These are phyloP conservation scores for Volvox carteri DNA, from an alignment of 163 green algal genomes.

Conservation along the genomic window DNA sequence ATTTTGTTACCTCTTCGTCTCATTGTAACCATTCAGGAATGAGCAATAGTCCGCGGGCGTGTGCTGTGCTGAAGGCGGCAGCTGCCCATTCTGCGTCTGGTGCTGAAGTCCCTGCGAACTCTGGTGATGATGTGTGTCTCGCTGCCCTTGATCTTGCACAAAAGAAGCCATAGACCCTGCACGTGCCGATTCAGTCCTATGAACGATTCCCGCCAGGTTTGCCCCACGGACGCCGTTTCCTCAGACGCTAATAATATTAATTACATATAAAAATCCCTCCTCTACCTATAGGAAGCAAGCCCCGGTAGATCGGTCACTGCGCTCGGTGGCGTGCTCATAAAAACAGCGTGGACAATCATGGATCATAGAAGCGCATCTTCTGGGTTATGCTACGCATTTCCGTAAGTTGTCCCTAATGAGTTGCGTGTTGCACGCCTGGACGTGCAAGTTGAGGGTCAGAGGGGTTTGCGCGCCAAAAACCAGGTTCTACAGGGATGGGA, in stretches of 20 bases:
- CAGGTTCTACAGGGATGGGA: too few relatives aligned
- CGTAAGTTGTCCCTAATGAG: too few relatives aligned
- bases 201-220: not conserved
- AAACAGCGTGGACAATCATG: slow-evolving; percentile 7
- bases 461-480: slow-evolving; percentile 24
- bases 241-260: not conserved
- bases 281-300: slow-evolving; percentile 7
- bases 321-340: not conserved
- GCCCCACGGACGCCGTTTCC: not conserved
- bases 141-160: slow-evolving; percentile 1
- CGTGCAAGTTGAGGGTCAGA: not conserved
- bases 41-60: not conserved
- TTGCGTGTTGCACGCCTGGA: not conserved
- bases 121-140: not conserved
- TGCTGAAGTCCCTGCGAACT: not conserved
- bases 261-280: not conserved
- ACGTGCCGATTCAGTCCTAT: not conserved
- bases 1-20: slow-evolving; percentile 32
- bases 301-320: not conserved
- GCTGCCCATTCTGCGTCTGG: not conserved
- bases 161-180: slow-evolving; percentile 17
- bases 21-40: slow-evolving; percentile 27
- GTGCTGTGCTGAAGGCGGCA: not conserved
- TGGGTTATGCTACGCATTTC: not conserved
- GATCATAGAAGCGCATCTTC: not conserved